Percentiles rank a stretch among this genome's conserved stretches.
These are phyloP conservation scores for Scutellaria barbata DNA, from an alignment of 257 asterid species.

Conservation along the genomic window DNA sequence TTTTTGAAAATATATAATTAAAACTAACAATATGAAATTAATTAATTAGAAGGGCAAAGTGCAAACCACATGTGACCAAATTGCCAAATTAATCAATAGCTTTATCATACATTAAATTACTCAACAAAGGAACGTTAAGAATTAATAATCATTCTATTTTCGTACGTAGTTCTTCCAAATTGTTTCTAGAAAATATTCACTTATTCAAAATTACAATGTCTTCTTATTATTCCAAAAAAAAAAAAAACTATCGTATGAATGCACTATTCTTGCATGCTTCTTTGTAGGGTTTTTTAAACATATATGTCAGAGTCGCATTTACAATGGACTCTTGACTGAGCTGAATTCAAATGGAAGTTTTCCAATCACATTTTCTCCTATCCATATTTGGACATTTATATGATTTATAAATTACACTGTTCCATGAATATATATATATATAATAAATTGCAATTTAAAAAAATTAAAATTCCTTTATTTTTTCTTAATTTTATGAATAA, in stretches of 20 bases:
- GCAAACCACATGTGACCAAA: neutral
- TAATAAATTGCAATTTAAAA: too few species aligned
- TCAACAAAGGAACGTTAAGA: neutral
- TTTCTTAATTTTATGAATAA: too few species aligned
- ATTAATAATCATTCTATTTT: neutral
- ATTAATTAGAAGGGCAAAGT: too few species aligned
- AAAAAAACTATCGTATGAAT: neutral
- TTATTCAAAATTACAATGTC: too few species aligned
- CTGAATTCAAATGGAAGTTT: neutral
- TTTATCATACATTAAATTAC: neutral
- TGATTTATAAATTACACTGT: neutral
- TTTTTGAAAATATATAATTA: too few species aligned
- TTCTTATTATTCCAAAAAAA: too few species aligned
- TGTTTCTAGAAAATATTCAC: neutral
- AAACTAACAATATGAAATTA: too few species aligned
- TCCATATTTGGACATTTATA: neutral
- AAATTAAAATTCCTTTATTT: too few species aligned
- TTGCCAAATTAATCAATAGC: too few species aligned
- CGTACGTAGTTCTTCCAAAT: neutral
- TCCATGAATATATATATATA: too few species aligned
- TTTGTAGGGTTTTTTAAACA: neutral
- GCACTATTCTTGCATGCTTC: slow-evolving; percentile 6
- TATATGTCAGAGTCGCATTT: slow-evolving; percentile 24
- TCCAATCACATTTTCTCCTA: slow-evolving; percentile 2
- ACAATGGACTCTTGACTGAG: neutral